A percentile compares a stretch with the other conserved stretches of the same genome.
These are phyloP conservation scores for Cairneyella variabilis DNA, from an alignment of 495 filamentous ascomycete species.

Conservation along the genomic window DNA sequence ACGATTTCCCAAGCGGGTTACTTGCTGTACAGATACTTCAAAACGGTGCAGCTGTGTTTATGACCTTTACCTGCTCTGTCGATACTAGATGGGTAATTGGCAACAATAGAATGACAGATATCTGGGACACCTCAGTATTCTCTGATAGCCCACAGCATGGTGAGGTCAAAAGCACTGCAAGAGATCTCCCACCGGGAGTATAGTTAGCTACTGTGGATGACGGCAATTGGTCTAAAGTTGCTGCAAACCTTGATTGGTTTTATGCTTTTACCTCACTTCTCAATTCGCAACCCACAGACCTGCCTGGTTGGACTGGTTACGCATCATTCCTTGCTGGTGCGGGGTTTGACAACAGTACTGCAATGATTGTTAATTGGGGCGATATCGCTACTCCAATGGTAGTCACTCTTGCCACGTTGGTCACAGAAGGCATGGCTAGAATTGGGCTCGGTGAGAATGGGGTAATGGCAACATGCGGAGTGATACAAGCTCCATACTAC, in stretches of 20 bases:
- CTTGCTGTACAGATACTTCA: background rate
- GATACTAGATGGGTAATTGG: background rate
- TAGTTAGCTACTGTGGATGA: background rate
- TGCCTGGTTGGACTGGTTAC: background rate
- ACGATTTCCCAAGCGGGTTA: background rate
- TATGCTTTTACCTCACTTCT: background rate
- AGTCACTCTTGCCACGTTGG: background rate
- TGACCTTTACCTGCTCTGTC: background rate
- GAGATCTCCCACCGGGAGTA: background rate
- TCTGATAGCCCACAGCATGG: background rate
- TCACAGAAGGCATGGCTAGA: background rate
- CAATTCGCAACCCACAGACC: background rate
- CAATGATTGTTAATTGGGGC: background rate
- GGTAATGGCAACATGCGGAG: background rate
- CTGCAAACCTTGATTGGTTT: background rate
- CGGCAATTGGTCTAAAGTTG: background rate
- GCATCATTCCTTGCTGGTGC: background rate
- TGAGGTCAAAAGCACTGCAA: background rate
- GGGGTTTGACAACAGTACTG: slow-evolving; percentile 1
- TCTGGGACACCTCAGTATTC: background rate
- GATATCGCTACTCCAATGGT: background rate
- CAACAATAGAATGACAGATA: background rate
- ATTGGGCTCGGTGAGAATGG: background rate
- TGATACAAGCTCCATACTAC: background rate
- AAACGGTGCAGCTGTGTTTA: background rate